Evolutionary conservation across 768 basidiomycete genomes (phyloP), one percentile per base, ranked within the genome.

Genomic region (Leccinellum rugosiceps): DNA sequence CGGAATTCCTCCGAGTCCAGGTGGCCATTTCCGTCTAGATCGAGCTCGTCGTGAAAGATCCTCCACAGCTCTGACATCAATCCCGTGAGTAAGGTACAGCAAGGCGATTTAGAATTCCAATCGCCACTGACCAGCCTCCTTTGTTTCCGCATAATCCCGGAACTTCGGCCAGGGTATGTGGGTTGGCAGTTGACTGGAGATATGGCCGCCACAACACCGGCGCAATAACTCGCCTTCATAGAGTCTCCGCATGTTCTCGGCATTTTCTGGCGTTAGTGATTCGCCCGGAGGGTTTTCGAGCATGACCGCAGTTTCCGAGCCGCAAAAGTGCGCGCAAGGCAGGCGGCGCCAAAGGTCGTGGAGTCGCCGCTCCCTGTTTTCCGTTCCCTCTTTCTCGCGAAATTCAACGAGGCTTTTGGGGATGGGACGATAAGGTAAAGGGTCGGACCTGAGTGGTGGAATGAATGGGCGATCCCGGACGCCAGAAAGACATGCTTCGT

Each of bases 41-140:
- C 95, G 50, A 97, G 81, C 65, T 94, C 90, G 67, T 93, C 80
- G 62, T 92, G 91, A 73, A 97, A 97, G 55, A 94, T 86, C 51
- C 83, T 78, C 95, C 95, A 97, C 21, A 97, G 78, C 72, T 96
- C 94, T 92, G 56, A 50, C 44, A 56, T 52, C 46, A 54, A 57
- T 53, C 46, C 19, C 14, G 49, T 62, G 58, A 71, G 60, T 38
- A 50, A 60, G 58, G 62, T 35, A 60, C 47, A 21, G 28, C 58
- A 50, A 51, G 32, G 58, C 21, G 50, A 60, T 45, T 19, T 60
- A 52, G 58, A 59, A 31, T 57, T 55, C 54, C 43, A 56, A 41
- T 31, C 49, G 52, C 57, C 56, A 80, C 83, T 66, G 68, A 87
- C 92, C 92, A 53, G 77, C 80, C 81, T 94, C 92, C 74, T 94